Base-by-base conservation (phyloP, 169 alveolate genomes). In the Babesia caballi region DNA sequence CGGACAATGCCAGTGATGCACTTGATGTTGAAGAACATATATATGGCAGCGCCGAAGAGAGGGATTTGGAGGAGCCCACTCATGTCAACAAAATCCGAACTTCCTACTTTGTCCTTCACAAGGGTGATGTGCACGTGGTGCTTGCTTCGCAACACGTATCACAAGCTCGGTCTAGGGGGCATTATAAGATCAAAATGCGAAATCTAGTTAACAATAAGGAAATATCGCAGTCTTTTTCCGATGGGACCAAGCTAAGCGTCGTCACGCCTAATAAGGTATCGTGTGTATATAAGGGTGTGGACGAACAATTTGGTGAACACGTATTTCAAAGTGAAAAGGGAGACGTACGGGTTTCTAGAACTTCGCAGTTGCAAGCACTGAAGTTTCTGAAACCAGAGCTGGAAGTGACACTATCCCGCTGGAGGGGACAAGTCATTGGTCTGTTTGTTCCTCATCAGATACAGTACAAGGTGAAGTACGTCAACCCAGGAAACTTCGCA, bases 101-200 rank as follows among this genome's bases (percentile, higher is more conserved):
- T 33, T 70, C 77, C 2, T 8, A 17, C 21, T 69, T 35, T 27
- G 76, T 78, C 11, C 38, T 47, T 28, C 63, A 78, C 69, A 78
- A 42, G 27, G 67, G 59, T 23, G 73, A 69, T 8, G 83, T 78
- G 2, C 69, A 69, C 44, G 44, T 56, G 11, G 46, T 78, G 28
- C 17, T 53, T 4, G 11, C 82, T n/a, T 52, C 69, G 35, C 87
- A 78, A 53, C 87, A 78, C 59, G 49, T 78, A 23, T 58, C 87
- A 0, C 87, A 78, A n/a, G 87, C 83, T 7, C 4, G 87, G 3
- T 32, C 83, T 23, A 78, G 69, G 28, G 87, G 87, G 15, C 87
- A 78, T 56, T 78, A 68, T 36, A 78, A 78, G 42, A 58, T 78
- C 8, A 78, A 78, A 27, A 36, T 78, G 77, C 44, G 69, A 6